Conservation (phyloP, 1,139 yeast genomes). For the Tardiomyces digboiensis region DNA sequence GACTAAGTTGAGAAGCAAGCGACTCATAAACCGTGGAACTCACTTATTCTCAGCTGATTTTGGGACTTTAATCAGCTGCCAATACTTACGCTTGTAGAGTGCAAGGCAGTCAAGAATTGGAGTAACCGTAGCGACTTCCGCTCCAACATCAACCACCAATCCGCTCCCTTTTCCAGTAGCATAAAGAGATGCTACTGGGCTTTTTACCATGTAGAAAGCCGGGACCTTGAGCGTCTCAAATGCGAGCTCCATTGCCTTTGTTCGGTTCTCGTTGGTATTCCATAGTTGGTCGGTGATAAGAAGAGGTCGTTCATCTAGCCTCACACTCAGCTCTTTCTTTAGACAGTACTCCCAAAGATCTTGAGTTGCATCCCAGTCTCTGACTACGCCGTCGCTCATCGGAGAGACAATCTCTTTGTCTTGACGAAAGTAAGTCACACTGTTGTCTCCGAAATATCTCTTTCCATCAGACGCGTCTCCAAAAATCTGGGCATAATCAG, state of each 20-base stretch:
- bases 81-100: slow-evolving; percentile 36
- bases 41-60: no score
- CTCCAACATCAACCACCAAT: slow-evolving; percentile 88
- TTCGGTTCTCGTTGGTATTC: slow-evolving; percentile 64
- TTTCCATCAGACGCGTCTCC: slow-evolving; percentile 13
- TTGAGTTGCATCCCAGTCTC: slow-evolving; percentile 36
- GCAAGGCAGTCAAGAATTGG: slow-evolving; percentile 95
- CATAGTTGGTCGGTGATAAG: slow-evolving; percentile 80
- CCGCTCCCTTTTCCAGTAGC: slow-evolving; percentile 95
- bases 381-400: slow-evolving; percentile 28
- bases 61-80: no score
- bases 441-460: slow-evolving; percentile 12
- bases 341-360: slow-evolving; percentile 30
- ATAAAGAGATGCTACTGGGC: slow-evolving; percentile 86
- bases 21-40: no score
- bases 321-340: slow-evolving; percentile 36
- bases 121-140: slow-evolving; percentile 71
- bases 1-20: no score
- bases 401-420: slow-evolving; percentile 27
- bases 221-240: slow-evolving; percentile 71
- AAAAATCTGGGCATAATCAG: slow-evolving; percentile 28
- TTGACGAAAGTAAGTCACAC: slow-evolving; percentile 10
- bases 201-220: slow-evolving; percentile 77
- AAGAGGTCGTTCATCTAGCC: slow-evolving; percentile 62
- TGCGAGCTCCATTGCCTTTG: slow-evolving; percentile 62